Evolutionary conservation across 257 asterid genomes (phyloP).

Genomic region (Solanum pennellii): DNA sequence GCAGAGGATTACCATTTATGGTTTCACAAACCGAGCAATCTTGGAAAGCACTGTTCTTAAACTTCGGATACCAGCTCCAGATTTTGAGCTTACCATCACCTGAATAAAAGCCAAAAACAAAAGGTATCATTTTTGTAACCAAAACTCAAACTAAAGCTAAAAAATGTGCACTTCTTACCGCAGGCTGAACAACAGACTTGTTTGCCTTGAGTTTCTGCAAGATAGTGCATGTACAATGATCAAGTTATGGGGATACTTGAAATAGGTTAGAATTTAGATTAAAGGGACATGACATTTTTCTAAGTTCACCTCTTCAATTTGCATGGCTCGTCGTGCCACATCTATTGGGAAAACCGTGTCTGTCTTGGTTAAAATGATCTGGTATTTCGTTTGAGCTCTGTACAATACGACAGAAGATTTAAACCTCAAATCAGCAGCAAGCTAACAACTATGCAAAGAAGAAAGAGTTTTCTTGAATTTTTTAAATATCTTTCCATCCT

Average conservation of each 20-base stretch:
- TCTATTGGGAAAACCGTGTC: constrained; percentile 81
- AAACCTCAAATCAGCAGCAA: not conserved
- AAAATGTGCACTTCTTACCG: constrained; percentile 31
- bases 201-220: constrained; percentile 73
- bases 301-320: constrained; percentile 81
- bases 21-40: constrained; percentile 59
- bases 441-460: not conserved
- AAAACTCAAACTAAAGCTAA: not conserved
- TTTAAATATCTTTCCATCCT: not conserved
- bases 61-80: constrained; percentile 93
- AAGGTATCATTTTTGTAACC: not conserved
- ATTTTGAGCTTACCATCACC: constrained; percentile 96
- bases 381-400: constrained; percentile 80
- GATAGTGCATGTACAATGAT: constrained; percentile 2
- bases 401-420: constrained; percentile 7
- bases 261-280: not conserved
- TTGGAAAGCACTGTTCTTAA: constrained; percentile 74
- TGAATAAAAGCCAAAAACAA: constrained; percentile 12
- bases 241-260: not conserved
- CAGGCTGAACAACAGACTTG: constrained; percentile 81
- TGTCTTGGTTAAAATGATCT: constrained; percentile 87
- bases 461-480: not conserved
- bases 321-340: constrained; percentile 95
- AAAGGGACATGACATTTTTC: not conserved
- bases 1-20: constrained; percentile 15